These are phyloP conservation scores for Pseudocercospora pini-densiflorae DNA, from an alignment of 2,329 filamentous ascomycete species.

Conservation along the genomic window DNA sequence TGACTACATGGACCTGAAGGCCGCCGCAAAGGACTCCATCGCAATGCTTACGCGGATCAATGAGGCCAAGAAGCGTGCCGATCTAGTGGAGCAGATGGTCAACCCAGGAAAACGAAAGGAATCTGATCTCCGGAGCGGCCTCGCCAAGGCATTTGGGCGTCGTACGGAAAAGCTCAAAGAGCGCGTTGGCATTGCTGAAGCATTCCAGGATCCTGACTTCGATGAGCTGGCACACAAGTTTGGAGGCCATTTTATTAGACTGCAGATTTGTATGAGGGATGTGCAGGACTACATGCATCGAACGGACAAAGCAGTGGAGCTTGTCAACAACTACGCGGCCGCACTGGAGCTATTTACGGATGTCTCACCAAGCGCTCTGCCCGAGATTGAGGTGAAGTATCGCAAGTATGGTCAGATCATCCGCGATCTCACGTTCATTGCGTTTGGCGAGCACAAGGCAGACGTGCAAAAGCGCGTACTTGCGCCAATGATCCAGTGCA, in stretches of 20 bases:
- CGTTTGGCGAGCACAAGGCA: conserved; percentile 76
- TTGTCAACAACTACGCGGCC: conserved; percentile 78
- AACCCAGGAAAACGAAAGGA: conserved; percentile 72
- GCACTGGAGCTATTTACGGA: conserved; percentile 84
- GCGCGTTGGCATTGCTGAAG: conserved; percentile 66
- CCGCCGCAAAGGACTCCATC: conserved; percentile 71
- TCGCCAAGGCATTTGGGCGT: conserved; percentile 88
- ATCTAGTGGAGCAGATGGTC: conserved; percentile 88
- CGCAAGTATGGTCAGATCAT: conserved; percentile 86
- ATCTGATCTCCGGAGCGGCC: conserved; percentile 80
- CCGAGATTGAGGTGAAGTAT: conserved; percentile 93
- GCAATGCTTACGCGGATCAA: conserved; percentile 75
- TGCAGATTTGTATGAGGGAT: conserved; percentile 91
- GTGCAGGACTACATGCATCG: conserved; percentile 92
- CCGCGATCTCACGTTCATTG: conserved; percentile 81
- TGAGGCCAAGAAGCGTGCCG: conserved; percentile 91
- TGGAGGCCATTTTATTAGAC: conserved; percentile 85
- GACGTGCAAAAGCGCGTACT: conserved; percentile 82
- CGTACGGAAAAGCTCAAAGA: conserved; percentile 83
- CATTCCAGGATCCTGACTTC: conserved; percentile 81
- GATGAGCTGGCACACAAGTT: conserved; percentile 82
- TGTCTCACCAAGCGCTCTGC: conserved; percentile 68
- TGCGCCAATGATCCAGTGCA: conserved; percentile 77
- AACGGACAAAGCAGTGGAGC: conserved; percentile 76
- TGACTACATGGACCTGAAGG: conserved; percentile 71